Evolutionary conservation across 1,284 basidiomycete species (phyloP).

Genomic region (Flammula alnicola): DNA sequence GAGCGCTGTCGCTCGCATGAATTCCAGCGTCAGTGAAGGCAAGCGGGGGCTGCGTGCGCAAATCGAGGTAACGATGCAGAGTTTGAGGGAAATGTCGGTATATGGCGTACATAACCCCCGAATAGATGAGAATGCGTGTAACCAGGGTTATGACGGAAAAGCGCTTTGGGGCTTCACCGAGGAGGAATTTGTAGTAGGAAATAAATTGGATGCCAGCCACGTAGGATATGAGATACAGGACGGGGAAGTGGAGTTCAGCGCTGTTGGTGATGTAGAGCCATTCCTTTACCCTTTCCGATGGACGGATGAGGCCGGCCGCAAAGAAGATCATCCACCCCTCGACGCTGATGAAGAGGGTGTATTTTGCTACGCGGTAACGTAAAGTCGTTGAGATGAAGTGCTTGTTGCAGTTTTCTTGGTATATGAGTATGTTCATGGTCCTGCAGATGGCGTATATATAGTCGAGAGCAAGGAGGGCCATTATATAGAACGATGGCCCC

Average conservation of each 20-base stretch:
- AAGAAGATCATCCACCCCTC: slow-evolving; percentile 1
- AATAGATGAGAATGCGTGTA: too few relatives aligned
- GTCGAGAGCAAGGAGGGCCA: slow-evolving; percentile 14
- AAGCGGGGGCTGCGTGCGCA: too few relatives aligned
- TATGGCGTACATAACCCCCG: too few relatives aligned
- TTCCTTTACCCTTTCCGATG: slow-evolving; percentile 5
- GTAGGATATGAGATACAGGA: slow-evolving; percentile 18
- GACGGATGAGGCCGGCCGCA: not conserved
- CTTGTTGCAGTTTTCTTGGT: not conserved
- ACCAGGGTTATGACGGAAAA: too few relatives aligned
- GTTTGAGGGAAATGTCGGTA: too few relatives aligned
- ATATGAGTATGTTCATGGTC: not conserved
- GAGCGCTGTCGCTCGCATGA: too few relatives aligned
- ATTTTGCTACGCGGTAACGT: not conserved
- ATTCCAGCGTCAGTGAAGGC: too few relatives aligned
- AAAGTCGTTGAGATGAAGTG: not conserved
- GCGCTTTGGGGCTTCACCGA: not conserved
- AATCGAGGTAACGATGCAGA: too few relatives aligned
- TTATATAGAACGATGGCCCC: slow-evolving; percentile 12
- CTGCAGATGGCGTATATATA: slow-evolving; percentile 3
- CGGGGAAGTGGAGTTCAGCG: slow-evolving; percentile 2
- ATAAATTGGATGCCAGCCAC: slow-evolving; percentile 13
- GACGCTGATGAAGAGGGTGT: not conserved
- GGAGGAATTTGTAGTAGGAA: slow-evolving; percentile 12
- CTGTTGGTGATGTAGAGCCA: slow-evolving; percentile 7